Conservation (phyloP, 2,329 filamentous ascomycete species). For the Colletotrichum camelliae region DNA sequence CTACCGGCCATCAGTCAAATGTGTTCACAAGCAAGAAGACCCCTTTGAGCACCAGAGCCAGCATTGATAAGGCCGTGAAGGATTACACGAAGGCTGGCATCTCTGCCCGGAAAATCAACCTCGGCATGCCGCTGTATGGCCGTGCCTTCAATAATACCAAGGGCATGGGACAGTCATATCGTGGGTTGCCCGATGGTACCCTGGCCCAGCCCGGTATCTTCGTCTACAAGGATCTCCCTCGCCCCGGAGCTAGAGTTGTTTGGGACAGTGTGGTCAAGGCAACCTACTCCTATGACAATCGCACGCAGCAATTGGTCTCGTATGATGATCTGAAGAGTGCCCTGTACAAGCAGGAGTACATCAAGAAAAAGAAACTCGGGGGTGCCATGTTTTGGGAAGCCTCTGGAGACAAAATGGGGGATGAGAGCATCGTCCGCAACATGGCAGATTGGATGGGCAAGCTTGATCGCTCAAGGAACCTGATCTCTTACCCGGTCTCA, state of each 20-base stretch:
- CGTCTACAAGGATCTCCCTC: slow-evolving; percentile 81
- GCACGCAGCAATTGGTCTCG: slow-evolving; percentile 67
- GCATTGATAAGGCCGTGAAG: slow-evolving; percentile 66
- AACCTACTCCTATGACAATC: slow-evolving; percentile 73
- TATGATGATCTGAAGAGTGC: slow-evolving; percentile 72
- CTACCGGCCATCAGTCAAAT: slow-evolving; percentile 73
- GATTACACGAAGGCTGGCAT: slow-evolving; percentile 68
- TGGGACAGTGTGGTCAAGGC: slow-evolving; percentile 66
- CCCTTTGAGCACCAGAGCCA: slow-evolving; percentile 68
- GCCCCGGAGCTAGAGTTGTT: slow-evolving; percentile 59
- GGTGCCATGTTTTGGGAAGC: slow-evolving; percentile 90
- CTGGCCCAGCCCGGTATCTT: slow-evolving; percentile 75
- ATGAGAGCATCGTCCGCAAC: slow-evolving; percentile 32
- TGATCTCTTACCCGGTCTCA: slow-evolving; percentile 4
- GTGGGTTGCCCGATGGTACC: slow-evolving; percentile 69
- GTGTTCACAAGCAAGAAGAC: slow-evolving; percentile 60
- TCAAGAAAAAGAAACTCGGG: slow-evolving; percentile 66
- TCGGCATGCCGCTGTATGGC: slow-evolving; percentile 72
- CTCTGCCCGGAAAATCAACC: slow-evolving; percentile 66
- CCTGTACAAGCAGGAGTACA: slow-evolving; percentile 68
- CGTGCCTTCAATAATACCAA: slow-evolving; percentile 46
- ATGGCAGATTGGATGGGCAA: slow-evolving; percentile 1
- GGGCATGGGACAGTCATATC: slow-evolving; percentile 70
- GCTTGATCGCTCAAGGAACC: not conserved
- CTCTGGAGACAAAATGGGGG: slow-evolving; percentile 67